phyloP scores from a whole-genome alignment of 164 flowering plant genomes.

The Annona squamosa region DNA sequence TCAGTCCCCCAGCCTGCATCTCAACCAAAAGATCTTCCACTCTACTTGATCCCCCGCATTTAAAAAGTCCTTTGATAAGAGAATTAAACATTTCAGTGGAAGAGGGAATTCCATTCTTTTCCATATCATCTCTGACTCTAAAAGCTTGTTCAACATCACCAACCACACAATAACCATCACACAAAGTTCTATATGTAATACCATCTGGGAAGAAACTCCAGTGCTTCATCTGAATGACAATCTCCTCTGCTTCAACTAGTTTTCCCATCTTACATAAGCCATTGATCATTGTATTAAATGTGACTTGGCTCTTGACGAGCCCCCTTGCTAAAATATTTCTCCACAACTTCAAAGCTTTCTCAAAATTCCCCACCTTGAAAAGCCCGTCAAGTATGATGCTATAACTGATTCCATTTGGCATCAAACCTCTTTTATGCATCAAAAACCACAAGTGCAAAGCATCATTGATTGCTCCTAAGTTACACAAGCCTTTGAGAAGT shows the following conservation, averaged over 20 bases:
- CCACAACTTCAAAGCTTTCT: slow-evolving; percentile 60
- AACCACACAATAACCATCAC: slow-evolving; percentile 67
- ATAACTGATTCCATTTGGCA: slow-evolving; percentile 55
- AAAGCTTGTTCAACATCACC: slow-evolving; percentile 58
- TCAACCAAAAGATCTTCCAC: slow-evolving; percentile 47
- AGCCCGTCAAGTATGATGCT: slow-evolving; percentile 65
- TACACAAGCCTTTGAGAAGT: slow-evolving; percentile 68
- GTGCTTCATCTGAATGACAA: slow-evolving; percentile 53
- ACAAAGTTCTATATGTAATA: slow-evolving; percentile 60
- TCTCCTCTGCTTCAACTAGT: slow-evolving; percentile 60
- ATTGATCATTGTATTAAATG: slow-evolving; percentile 62
- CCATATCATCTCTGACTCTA: slow-evolving; percentile 47
- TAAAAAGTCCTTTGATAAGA: slow-evolving; percentile 55
- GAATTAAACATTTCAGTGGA: slow-evolving; percentile 68
- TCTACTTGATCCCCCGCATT: slow-evolving; percentile 24
- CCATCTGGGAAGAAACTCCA: slow-evolving; percentile 58
- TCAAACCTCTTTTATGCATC: slow-evolving; percentile 64
- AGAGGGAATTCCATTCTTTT: slow-evolving; percentile 33
- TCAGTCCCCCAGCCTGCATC: slow-evolving; percentile 40
- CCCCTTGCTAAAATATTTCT: slow-evolving; percentile 51
- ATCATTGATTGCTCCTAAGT: slow-evolving; percentile 40
- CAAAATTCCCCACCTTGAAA: slow-evolving; percentile 51
- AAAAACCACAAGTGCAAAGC: slow-evolving; percentile 57
- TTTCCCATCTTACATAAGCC: slow-evolving; percentile 76
- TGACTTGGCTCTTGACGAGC: slow-evolving; percentile 29